Percentiles rank a stretch among this genome's conserved stretches.
These are phyloP conservation scores for Sphagnum tenellum DNA, from an alignment of 225 moss, liverwort and hornwort species.

Conservation along the genomic window DNA sequence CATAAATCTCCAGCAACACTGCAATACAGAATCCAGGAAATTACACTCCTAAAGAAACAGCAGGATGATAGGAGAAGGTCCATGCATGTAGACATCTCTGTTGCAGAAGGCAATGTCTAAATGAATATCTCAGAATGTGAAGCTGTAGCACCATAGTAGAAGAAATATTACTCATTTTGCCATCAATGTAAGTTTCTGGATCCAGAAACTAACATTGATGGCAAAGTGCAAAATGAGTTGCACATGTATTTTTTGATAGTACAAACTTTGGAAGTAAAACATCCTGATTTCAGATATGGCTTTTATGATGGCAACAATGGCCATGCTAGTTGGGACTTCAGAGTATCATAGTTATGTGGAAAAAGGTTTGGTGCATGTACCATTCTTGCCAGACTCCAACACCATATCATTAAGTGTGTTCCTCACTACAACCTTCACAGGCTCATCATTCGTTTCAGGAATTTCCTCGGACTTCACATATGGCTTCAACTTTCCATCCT, in stretches of 20 bases:
- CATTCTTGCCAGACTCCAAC: slow-evolving; percentile 62
- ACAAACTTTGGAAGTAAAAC: slow-evolving; percentile 1
- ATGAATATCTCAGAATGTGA: not conserved
- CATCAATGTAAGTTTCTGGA: not conserved
- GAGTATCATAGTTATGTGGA: not conserved
- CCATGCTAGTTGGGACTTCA: not conserved
- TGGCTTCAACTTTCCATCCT: slow-evolving; percentile 73
- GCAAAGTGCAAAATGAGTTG: not conserved
- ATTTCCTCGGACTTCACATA: slow-evolving; percentile 77
- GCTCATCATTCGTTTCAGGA: slow-evolving; percentile 73
- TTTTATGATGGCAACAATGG: slow-evolving; percentile 1
- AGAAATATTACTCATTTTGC: not conserved
- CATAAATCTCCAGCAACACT: slow-evolving; percentile 91
- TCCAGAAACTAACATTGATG: not conserved
- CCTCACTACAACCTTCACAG: slow-evolving; percentile 80
- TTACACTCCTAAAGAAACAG: not conserved
- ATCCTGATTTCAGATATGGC: slow-evolving; percentile 9
- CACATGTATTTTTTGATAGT: not conserved
- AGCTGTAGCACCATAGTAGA: not conserved
- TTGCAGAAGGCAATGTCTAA: not conserved
- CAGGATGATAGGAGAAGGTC: not conserved
- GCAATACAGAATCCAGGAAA: slow-evolving; percentile 4
- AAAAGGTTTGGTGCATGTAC: slow-evolving; percentile 19
- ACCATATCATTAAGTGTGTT: slow-evolving; percentile 55
- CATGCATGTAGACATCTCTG: not conserved